Base-by-base conservation (phyloP, 129 eudicot genomes). In the Mikania micrantha region DNA sequence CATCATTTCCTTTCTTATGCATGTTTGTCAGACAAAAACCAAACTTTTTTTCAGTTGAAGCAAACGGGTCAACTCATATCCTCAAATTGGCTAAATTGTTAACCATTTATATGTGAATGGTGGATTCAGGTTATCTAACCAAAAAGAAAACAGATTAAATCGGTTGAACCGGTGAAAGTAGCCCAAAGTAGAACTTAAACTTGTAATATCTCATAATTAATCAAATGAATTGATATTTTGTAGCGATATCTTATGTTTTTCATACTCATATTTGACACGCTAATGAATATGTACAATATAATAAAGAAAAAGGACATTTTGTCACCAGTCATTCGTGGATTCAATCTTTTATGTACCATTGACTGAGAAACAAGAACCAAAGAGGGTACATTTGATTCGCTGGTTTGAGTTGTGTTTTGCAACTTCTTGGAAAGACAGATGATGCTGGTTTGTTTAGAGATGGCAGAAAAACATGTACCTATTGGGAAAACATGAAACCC, bases 1-100 rank as follows among this genome's bases (percentile, higher is more conserved):
- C 56, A 54, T 57, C 7, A 9, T 56, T 17, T 39, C 40, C 24
- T 17, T 42, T 40, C 36, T 35, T 24, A 25, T 56, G 29, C 39
- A 8, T 39, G 29, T 70, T 39, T 54, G 66, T 56, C 56, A 72
- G 34, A 61, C 70, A 61, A 72, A 12, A 60, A 15, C 16, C 56
- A 9, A 19, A 17, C n/a, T 53, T 13, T 5, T 20, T 50, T 50
- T 50, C 21, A 3, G 60, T 21, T 52, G n/a, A 53, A 53, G n/a
- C 60, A 53, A 52, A 9, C 9, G 6, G 59, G 32, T 22, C 59
- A 52, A 52, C 9, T 22, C 31, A 9, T 31, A 17, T 17, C 12
- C n/a, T n/a, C 27, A 7, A 19, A 50, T 15, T 17, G 2, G 60
- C 4, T 53, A 34, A 10, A 53, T 25, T 38, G 9, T 70, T 25